Base-by-base conservation (phyloP, 495 filamentous ascomycete species). In the Niebla homalea region DNA sequence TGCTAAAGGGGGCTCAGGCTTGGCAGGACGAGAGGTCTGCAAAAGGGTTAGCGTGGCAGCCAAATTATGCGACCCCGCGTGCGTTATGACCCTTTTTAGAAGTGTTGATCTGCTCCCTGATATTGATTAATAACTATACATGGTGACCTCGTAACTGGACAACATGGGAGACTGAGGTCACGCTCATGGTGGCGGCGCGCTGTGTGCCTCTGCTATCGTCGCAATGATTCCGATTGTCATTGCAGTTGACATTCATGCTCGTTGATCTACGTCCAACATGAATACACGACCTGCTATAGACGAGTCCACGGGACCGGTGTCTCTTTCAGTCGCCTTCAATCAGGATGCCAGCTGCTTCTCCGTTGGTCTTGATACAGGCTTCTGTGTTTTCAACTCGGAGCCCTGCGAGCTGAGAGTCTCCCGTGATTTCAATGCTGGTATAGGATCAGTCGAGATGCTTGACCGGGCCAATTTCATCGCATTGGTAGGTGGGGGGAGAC, bases 221-320 rank as follows among this genome's bases (percentile, higher is more conserved):
- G 26, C 29, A 38, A 35, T 26, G 22, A 18, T 50, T 41, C 14
- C 15, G 16, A 39, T 25, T 38, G 43, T 26, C 46, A 12, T 43
- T 29, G 41, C 26, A 25, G 25, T 32, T 42, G 53, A 42, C 50
- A 46, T 40, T 48, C 57, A 38, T 51, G 52, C 36, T 16, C 22
- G 1, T 22, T 39, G 23, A 29, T 18, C 8, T 38, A 26, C 36
- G 10, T 22, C 39, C 65, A 72, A 57, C 44, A 98, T 98, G 92
- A 93, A 98, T 62, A 94, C 89, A 49, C 74, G 92, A 56, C 84
- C 82, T 39, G 76, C 82, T 54, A 87, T 98, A 57, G 87, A 94
- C 62, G 78, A 77, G 41, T 80, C 85, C 36, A 73, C 70, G 36
- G 77, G 78, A 37, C 84, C 87, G 5, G 76, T 80, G 56, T 90